These are phyloP conservation scores for Pseudogymnoascus sp. DNA, from an alignment of 2,329 filamentous ascomycete species.

Conservation along the genomic window DNA sequence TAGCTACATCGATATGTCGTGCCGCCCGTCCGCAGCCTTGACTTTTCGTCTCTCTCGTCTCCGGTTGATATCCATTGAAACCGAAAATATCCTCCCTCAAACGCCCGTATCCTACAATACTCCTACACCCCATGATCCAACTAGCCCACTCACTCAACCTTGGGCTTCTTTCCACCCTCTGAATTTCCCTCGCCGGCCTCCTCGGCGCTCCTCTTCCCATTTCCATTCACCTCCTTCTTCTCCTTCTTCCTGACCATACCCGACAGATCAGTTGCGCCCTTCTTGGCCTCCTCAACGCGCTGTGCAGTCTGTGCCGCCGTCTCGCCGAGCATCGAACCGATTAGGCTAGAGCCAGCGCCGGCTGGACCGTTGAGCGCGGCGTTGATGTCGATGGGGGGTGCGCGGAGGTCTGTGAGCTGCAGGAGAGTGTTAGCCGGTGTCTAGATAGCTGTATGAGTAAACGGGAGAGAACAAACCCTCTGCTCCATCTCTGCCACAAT, in stretches of 20 bases:
- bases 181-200: conserved; percentile 31
- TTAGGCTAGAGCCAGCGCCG: conserved; percentile 48
- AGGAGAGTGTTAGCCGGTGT: conserved; percentile 15
- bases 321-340: conserved; percentile 58
- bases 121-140: neutral
- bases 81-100: neutral
- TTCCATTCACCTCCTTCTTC: conserved; percentile 30
- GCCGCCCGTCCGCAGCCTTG: neutral
- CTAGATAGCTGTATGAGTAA: neutral
- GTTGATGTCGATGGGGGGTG: conserved; percentile 52
- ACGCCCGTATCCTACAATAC: neutral
- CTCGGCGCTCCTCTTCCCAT: conserved; percentile 49
- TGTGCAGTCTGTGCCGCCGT: conserved; percentile 54
- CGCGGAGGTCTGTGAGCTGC: conserved; percentile 61
- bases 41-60: neutral
- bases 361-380: conserved; percentile 46
- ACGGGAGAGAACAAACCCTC: conserved; percentile 43
- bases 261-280: conserved; percentile 65
- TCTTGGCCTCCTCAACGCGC: conserved; percentile 64
- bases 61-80: neutral
- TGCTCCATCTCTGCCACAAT: conserved; percentile 74
- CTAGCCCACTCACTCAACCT: conserved; percentile 18
- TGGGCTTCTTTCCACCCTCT: conserved; percentile 28
- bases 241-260: conserved; percentile 64
- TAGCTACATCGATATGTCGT: neutral